These are phyloP conservation scores for Phialophora tarda DNA, from an alignment of 2,329 filamentous ascomycete genomes.

Conservation along the genomic window DNA sequence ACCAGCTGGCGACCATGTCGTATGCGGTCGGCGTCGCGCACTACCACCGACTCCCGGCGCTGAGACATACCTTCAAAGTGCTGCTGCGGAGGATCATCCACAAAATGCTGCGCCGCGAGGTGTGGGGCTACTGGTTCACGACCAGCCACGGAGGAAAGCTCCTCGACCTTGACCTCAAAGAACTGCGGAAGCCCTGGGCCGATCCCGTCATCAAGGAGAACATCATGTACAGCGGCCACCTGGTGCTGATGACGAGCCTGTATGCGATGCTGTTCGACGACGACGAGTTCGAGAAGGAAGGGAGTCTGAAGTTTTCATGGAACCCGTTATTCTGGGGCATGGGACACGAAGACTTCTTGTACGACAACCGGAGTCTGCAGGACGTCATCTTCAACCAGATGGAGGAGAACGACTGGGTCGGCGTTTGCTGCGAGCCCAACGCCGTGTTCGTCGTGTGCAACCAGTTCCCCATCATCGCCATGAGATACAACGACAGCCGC, in stretches of 20 bases:
- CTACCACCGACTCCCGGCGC: conserved; percentile 13
- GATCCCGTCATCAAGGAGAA: conserved; percentile 51
- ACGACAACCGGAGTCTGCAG: conserved; percentile 45
- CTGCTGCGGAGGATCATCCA: conserved; percentile 18
- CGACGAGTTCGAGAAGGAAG: conserved; percentile 46
- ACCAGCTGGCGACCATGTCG: conserved; percentile 32
- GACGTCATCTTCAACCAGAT: conserved; percentile 46
- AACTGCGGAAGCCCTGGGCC: conserved; percentile 50
- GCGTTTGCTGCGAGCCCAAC: conserved; percentile 54
- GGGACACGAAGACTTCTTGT: conserved; percentile 43
- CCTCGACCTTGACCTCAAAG: conserved; percentile 47
- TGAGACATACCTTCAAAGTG: conserved; percentile 2
- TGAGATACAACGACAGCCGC: conserved; percentile 43
- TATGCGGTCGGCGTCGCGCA: conserved; percentile 11
- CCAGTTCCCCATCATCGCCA: conserved; percentile 46
- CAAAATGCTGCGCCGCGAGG: conserved; percentile 40
- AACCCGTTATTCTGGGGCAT: conserved; percentile 48
- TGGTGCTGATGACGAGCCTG: conserved; percentile 43
- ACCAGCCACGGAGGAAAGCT: conserved; percentile 45
- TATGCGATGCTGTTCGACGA: conserved; percentile 43
- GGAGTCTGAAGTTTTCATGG: conserved; percentile 47
- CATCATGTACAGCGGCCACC: conserved; percentile 52
- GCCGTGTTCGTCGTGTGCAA: conserved; percentile 47
- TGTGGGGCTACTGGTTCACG: conserved; percentile 53
- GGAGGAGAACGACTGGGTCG: conserved; percentile 49